Conservation (phyloP, 2,329 filamentous ascomycete genomes). For the Colletotrichum spaethianum region DNA sequence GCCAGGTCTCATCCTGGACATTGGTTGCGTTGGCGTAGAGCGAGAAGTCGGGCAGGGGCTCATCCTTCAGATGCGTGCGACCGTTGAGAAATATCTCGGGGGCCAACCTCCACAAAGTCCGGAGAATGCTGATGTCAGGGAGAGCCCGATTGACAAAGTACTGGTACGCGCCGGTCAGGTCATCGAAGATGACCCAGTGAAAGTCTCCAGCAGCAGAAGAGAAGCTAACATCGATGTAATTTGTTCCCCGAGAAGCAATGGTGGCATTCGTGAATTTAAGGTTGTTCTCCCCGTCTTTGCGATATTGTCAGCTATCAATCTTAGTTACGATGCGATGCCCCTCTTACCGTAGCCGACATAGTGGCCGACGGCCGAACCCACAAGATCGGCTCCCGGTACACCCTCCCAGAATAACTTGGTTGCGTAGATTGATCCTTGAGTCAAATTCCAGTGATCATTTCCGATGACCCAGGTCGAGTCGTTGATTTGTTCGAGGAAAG, state of each 20-base stretch:
- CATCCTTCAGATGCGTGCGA: slow-evolving; percentile 37
- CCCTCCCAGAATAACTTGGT: slow-evolving; percentile 39
- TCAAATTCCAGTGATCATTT: slow-evolving; percentile 42
- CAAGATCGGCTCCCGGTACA: slow-evolving; percentile 38
- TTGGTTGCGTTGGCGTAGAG: slow-evolving; percentile 38
- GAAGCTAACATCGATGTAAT: slow-evolving; percentile 41
- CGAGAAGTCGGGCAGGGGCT: slow-evolving; percentile 39
- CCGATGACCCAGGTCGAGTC: slow-evolving; percentile 40
- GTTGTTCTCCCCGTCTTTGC: slow-evolving; percentile 37
- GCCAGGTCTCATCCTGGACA: slow-evolving; percentile 42
- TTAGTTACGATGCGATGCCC: background rate
- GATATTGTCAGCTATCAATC: slow-evolving; percentile 16
- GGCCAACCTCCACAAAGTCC: slow-evolving; percentile 35
- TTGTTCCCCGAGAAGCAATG: slow-evolving; percentile 25
- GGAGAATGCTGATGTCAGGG: slow-evolving; percentile 38
- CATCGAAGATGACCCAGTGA: slow-evolving; percentile 41
- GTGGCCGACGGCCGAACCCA: slow-evolving; percentile 37
- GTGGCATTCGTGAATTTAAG: slow-evolving; percentile 36
- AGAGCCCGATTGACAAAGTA: slow-evolving; percentile 41
- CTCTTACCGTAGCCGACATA: slow-evolving; percentile 35
- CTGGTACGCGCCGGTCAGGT: slow-evolving; percentile 39
- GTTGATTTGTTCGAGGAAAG: slow-evolving; percentile 34
- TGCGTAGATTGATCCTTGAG: slow-evolving; percentile 36
- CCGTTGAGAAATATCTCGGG: slow-evolving; percentile 37
- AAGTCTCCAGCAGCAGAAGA: slow-evolving; percentile 34